Percentiles rank a stretch among this genome's conserved stretches.
phyloP scores from a whole-genome alignment of 257 asterid species.

The Capsicum baccatum region DNA sequence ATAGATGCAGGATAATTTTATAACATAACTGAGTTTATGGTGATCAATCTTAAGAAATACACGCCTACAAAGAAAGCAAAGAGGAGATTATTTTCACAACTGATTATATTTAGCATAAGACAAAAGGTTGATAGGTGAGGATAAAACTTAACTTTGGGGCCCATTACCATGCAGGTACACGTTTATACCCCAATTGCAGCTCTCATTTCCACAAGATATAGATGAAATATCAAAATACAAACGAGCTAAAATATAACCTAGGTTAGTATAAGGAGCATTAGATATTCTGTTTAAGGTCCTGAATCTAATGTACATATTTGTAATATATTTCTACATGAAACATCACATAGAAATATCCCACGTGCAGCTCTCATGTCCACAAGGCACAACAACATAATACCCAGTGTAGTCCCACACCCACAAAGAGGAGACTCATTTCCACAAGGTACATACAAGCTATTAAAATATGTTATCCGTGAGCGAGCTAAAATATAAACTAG shows the following conservation, averaged over 20 bases:
- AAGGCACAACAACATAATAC: no score
- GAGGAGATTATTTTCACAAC: not conserved
- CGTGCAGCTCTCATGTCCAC: no score
- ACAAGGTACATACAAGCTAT: not conserved
- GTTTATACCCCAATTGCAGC: not conserved
- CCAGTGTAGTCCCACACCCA: no score
- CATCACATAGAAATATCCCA: not conserved
- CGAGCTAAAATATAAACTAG: not conserved
- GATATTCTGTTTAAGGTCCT: not conserved
- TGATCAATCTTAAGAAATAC: constrained; percentile 17
- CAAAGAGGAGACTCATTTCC: not conserved
- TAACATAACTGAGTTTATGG: not conserved
- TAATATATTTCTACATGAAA: constrained; percentile 9
- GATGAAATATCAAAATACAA: not conserved
- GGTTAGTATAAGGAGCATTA: constrained; percentile 9
- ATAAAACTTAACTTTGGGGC: not conserved
- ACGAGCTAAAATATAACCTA: not conserved
- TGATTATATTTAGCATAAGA: constrained; percentile 19
- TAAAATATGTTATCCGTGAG: not conserved
- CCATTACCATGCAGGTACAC: constrained; percentile 12
- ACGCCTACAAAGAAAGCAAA: constrained; percentile 9
- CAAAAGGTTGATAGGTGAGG: not conserved
- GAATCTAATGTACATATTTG: no score
- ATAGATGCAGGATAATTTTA: not conserved
- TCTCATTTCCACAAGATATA: not conserved